These are phyloP conservation scores for Knufia fluminis DNA, from an alignment of 2,329 filamentous ascomycete genomes.

Conservation along the genomic window DNA sequence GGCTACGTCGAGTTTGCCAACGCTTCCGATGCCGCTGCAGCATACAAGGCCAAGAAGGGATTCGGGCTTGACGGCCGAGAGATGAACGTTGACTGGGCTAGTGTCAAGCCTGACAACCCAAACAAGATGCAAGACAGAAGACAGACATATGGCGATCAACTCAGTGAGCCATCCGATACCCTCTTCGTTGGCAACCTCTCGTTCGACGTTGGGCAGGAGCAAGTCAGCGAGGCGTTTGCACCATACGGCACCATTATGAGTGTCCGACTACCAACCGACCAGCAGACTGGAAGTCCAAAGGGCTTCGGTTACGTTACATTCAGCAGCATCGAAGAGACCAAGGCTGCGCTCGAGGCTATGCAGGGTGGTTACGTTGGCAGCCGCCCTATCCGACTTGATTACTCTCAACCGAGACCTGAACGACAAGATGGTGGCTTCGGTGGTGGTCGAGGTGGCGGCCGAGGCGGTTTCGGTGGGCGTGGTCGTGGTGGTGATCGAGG, in stretches of 20 bases:
- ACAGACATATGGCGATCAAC: constrained; percentile 61
- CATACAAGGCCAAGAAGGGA: constrained; percentile 65
- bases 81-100: constrained; percentile 72
- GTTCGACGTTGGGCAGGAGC: constrained; percentile 71
- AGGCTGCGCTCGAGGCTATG: constrained; percentile 59
- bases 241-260: constrained; percentile 62
- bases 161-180: constrained; percentile 73
- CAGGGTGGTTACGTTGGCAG: constrained; percentile 64
- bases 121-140: constrained; percentile 50
- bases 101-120: constrained; percentile 51
- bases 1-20: constrained; percentile 83
- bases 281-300: constrained; percentile 74
- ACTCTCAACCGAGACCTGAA: constrained; percentile 56
- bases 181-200: constrained; percentile 87
- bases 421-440: constrained; percentile 43
- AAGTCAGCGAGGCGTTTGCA: constrained; percentile 63
- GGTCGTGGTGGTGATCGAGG: constrained; percentile 39
- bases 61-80: constrained; percentile 63
- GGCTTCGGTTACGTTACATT: constrained; percentile 90
- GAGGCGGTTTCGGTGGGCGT: constrained; percentile 35
- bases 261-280: constrained; percentile 81
- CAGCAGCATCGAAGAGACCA: constrained; percentile 71
- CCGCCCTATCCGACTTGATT: constrained; percentile 76
- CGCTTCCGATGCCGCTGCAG: constrained; percentile 58
- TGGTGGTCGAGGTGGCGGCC: constrained; percentile 42